phyloP scores from a whole-genome alignment of 2,329 filamentous ascomycete genomes.

The Penicillium sp. region DNA sequence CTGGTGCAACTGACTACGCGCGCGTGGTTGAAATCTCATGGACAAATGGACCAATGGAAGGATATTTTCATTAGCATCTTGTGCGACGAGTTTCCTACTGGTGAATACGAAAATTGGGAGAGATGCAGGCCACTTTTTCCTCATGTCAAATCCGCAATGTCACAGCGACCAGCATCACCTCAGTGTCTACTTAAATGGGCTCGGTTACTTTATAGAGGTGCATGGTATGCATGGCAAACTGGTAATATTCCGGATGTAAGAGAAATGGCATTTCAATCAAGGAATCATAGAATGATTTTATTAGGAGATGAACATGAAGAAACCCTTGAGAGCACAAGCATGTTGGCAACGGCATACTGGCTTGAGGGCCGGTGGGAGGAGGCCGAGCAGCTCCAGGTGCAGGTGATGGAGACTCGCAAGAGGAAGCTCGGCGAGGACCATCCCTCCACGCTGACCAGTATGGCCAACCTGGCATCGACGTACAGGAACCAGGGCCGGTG shows the following conservation, averaged over 20 bases:
- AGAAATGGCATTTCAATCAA: constrained; percentile 4
- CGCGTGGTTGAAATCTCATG: constrained; percentile 27
- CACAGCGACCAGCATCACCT: constrained; percentile 9
- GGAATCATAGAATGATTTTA: neutral
- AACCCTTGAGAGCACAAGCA: neutral
- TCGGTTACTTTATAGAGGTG: constrained; percentile 6
- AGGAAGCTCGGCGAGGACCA: neutral
- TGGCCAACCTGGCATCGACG: constrained; percentile 16
- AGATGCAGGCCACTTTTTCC: constrained; percentile 26
- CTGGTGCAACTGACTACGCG: constrained; percentile 29
- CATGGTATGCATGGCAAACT: constrained; percentile 8
- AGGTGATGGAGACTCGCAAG: neutral
- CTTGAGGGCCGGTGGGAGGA: neutral
- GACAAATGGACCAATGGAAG: constrained; percentile 28
- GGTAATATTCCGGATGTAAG: neutral
- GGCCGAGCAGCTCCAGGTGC: neutral
- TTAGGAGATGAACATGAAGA: neutral
- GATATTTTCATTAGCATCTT: constrained; percentile 24
- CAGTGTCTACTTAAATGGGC: constrained; percentile 3
- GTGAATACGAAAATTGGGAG: constrained; percentile 28
- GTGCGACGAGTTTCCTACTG: constrained; percentile 17
- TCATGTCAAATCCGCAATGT: constrained; percentile 22
- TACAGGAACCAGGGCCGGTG: constrained; percentile 14
- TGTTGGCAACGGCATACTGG: constrained; percentile 14
- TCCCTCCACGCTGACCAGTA: constrained; percentile 11